Evolutionary conservation across 345 rosid genomes (phyloP).

Genomic region (Syzygium grande): DNA sequence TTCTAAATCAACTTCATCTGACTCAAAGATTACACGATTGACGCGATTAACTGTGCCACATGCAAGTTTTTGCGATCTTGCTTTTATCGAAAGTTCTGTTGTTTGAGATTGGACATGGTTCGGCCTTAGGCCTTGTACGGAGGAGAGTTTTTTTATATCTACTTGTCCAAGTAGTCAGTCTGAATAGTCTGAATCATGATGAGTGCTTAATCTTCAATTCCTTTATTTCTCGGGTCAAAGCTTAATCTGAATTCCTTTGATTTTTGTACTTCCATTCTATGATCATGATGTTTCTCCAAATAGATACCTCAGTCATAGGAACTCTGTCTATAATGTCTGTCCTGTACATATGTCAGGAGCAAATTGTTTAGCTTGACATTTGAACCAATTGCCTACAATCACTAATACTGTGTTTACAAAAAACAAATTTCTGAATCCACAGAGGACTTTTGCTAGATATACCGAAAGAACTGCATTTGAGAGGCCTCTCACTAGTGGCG

Average conservation of each 20-base stretch:
- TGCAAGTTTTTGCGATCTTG: neutral
- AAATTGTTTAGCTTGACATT: neutral
- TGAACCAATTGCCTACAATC: neutral
- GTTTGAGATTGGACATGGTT: neutral
- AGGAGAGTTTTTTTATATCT: neutral
- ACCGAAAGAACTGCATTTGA: slow-evolving; percentile 94
- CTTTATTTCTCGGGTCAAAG: neutral
- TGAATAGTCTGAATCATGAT: neutral
- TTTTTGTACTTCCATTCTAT: neutral
- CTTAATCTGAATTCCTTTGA: neutral
- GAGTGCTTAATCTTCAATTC: neutral
- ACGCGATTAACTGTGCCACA: neutral
- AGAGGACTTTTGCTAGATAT: slow-evolving; percentile 87
- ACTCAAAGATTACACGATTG: neutral
- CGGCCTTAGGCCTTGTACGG: neutral
- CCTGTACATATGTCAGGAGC: neutral
- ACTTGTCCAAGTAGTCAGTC: neutral
- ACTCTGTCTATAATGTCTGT: neutral
- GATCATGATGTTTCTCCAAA: neutral
- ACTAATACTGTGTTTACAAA: neutral
- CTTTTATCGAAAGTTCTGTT: neutral
- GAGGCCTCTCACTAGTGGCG: slow-evolving; percentile 99
- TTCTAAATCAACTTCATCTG: neutral
- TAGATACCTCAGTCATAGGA: neutral
- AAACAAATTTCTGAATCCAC: neutral